Evolutionary conservation across 2,329 filamentous ascomycete species (phyloP), one percentile per base, ranked within the genome.

Genomic region (Colletotrichum lindemuthianum): DNA sequence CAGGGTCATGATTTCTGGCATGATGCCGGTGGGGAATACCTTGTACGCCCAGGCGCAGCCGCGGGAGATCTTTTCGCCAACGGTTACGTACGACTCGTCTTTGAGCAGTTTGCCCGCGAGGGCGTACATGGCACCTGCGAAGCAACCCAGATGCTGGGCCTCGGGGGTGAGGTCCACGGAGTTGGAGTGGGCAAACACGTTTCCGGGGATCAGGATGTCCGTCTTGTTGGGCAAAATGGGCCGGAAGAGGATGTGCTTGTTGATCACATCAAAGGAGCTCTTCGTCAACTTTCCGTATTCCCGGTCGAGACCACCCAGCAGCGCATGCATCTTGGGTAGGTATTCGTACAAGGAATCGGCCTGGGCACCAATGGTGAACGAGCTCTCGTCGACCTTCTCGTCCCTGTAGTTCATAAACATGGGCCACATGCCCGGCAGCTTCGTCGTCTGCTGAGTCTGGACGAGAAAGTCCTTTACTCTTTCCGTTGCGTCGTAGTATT

Each of bases 401-500:
- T 68, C 85, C 79, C 70, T 84, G 81, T 71, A 88, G 75, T 92
- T 88, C 56, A 93, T 76, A 59, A 79, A 80, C 60, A 86, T 81
- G 1, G 91, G 90, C 90, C 90, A 93, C 75, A 94, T 79, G 2
- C 92, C 91, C 2, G 91, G 91, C 8, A 93, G 78, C 47, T 81
- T 83, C 1, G 90, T 93, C 9, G 82, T 76, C 69, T 88, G 85
- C 77, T 94, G 91, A 68, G 85, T 84, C 43, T 82, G 78, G 67
- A 88, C 83, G 52, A 94, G 84, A 64, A 88, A 85, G 70, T 88
- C 82, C 68, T 91, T 93, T 65, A 95, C 85, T n/a, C 89, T 84
- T 67, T 90, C 89, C 57, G 92, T 85, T 6, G 90, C 90, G 75
- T 92, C 90, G 74, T 90, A 93, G 77, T 91, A 94, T 73, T 90